Conservation (phyloP, 768 basidiomycete genomes). For the Chlorophyllum brunneum region DNA sequence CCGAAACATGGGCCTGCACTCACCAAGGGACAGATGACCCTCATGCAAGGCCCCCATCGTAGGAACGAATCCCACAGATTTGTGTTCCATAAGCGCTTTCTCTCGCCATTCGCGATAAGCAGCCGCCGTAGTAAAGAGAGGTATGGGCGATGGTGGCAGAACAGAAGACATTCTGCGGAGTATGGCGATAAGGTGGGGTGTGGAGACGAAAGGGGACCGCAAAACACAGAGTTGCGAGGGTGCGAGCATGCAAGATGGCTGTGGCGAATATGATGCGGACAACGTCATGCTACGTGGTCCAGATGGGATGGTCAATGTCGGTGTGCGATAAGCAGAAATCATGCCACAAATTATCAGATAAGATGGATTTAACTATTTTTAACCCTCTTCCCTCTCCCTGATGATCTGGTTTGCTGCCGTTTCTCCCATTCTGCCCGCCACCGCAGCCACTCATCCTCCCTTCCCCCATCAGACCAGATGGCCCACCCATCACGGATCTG, state of each 20-base stretch:
- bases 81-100: constrained; percentile 48
- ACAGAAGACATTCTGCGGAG: constrained; percentile 16
- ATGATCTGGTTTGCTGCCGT: constrained; percentile 19
- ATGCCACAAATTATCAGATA: constrained; percentile 1
- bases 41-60: constrained; percentile 98
- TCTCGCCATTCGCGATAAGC: constrained; percentile 73
- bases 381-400: constrained; percentile 20
- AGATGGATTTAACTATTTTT: background rate
- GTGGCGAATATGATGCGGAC: too few species aligned
- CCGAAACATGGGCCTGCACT: background rate
- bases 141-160: constrained; percentile 36
- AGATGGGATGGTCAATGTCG: background rate
- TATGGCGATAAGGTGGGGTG: background rate
- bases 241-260: background rate
- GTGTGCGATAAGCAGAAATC: too few species aligned
- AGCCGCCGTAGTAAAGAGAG: constrained; percentile 54
- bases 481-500: constrained; percentile 80
- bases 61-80: constrained; percentile 89
- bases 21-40: constrained; percentile 90
- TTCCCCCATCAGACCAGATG: constrained; percentile 76
- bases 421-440: constrained; percentile 63
- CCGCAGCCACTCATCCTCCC: constrained; percentile 61
- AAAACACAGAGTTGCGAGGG: too few species aligned
- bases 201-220: background rate
- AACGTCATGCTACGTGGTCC: too few species aligned